phyloP scores from a whole-genome alignment of 192 early-diverging fungal species.

The Geranomyces michiganensis region DNA sequence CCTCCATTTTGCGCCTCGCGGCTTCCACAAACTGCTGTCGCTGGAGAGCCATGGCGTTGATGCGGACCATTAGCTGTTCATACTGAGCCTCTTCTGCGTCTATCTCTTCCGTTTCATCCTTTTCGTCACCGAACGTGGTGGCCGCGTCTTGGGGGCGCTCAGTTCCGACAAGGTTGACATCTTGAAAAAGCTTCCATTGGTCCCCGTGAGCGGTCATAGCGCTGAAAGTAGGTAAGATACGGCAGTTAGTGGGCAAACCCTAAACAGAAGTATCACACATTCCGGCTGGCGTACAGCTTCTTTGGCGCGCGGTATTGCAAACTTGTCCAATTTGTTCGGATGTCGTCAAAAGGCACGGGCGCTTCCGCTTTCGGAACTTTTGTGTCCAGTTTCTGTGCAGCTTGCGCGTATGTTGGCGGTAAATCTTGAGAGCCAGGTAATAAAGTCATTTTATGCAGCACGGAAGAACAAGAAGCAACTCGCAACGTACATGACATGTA shows the following conservation, averaged over 20 bases:
- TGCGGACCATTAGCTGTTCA: slow-evolving; percentile 1
- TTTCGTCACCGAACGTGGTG: neutral
- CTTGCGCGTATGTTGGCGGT: slow-evolving; percentile 37
- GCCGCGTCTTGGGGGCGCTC: neutral
- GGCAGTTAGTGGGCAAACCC: too few relatives aligned
- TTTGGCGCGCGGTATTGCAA: neutral
- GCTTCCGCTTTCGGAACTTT: slow-evolving; percentile 28
- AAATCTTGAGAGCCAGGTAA: slow-evolving; percentile 26
- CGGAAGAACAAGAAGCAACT: too few relatives aligned
- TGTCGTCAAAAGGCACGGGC: slow-evolving; percentile 52
- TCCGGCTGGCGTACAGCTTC: neutral
- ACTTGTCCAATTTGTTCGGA: slow-evolving; percentile 25
- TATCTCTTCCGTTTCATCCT: neutral
- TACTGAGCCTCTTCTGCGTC: slow-evolving; percentile 15
- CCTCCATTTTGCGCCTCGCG: slow-evolving; percentile 15
- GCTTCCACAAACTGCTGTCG: slow-evolving; percentile 21
- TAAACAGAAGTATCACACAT: too few relatives aligned
- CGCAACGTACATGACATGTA: slow-evolving; percentile 28
- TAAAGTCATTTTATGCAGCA: neutral
- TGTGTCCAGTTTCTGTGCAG: slow-evolving; percentile 24
- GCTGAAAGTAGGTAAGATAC: neutral
- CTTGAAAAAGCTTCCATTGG: slow-evolving; percentile 28
- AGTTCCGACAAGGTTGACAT: slow-evolving; percentile 20
- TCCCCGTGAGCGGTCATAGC: slow-evolving; percentile 4
- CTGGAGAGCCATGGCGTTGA: slow-evolving; percentile 8